phyloP scores from a whole-genome alignment of 352 stramenopile species.

The Phytophthora idaei region DNA sequence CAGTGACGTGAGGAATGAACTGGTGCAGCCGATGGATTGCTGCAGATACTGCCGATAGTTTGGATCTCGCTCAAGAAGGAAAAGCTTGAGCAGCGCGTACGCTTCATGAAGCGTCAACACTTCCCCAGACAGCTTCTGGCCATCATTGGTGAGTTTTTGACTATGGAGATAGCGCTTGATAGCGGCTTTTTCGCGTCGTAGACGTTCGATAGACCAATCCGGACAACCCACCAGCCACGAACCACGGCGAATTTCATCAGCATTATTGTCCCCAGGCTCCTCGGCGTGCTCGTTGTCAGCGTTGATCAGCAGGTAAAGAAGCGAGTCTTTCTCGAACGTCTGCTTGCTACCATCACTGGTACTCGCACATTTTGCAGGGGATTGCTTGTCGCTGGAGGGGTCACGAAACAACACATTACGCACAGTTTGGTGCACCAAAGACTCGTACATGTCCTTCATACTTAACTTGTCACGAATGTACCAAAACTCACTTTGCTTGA shows the following conservation, averaged over 20 bases:
- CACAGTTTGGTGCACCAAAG: constrained; percentile 52
- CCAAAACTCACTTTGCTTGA: constrained; percentile 12
- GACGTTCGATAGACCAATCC: constrained; percentile 37
- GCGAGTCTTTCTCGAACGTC: not conserved
- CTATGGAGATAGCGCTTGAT: constrained; percentile 40
- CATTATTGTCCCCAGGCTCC: constrained; percentile 13
- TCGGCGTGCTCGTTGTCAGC: not conserved
- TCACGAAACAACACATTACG: constrained; percentile 46
- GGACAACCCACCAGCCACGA: constrained; percentile 38
- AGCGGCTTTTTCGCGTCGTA: constrained; percentile 40
- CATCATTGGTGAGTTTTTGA: not conserved
- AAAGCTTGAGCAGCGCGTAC: constrained; percentile 68
- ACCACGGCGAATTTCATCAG: constrained; percentile 7
- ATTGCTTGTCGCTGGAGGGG: not conserved
- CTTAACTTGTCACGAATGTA: constrained; percentile 7
- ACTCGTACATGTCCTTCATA: constrained; percentile 39
- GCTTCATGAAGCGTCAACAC: constrained; percentile 34
- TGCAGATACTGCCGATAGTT: constrained; percentile 22
- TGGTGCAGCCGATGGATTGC: constrained; percentile 13
- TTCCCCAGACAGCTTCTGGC: constrained; percentile 4
- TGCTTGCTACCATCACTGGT: not conserved
- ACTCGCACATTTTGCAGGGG: not conserved
- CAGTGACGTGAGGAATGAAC: constrained; percentile 32
- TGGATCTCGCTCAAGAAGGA: constrained; percentile 41
- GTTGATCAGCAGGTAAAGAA: constrained; percentile 14